A percentile compares a stretch with the other conserved stretches of the same genome.
Conservation (phyloP, 2,329 filamentous ascomycete species). For the Botryotinia globosa region DNA sequence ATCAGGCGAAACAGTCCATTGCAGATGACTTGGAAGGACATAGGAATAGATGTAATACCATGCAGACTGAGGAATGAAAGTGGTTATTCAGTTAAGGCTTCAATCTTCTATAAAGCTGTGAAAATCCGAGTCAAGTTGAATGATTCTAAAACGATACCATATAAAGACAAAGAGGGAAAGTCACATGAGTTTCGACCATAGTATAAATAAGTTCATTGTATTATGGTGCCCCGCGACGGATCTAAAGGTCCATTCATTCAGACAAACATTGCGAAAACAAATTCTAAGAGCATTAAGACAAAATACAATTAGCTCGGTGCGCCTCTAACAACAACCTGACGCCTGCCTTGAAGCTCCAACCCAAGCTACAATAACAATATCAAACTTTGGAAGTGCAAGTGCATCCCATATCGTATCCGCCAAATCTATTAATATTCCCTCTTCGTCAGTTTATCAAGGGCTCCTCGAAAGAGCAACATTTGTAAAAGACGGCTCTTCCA, state of each 20-base stretch:
- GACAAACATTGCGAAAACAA: not conserved
- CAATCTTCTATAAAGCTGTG: not conserved
- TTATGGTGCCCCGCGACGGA: not conserved
- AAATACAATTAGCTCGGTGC: not conserved
- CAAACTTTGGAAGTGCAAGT: not conserved
- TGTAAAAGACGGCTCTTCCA: not conserved
- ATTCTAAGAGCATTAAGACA: not conserved
- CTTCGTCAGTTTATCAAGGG: not conserved
- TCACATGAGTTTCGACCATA: not conserved
- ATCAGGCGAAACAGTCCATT: constrained; percentile 46
- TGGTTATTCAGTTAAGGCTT: not conserved
- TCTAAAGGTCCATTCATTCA: not conserved
- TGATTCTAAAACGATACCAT: not conserved
- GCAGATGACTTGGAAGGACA: not conserved
- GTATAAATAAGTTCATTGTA: not conserved
- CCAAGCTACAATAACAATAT: not conserved
- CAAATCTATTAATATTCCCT: not conserved
- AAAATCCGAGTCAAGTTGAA: not conserved
- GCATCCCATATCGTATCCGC: not conserved
- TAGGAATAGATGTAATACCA: not conserved
- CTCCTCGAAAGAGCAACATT: not conserved
- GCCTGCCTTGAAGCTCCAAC: not conserved
- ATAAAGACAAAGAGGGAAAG: not conserved
- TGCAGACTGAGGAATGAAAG: not conserved
- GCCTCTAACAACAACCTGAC: not conserved